These are phyloP conservation scores for Mycena floridula DNA, from an alignment of 768 basidiomycete species.

Conservation along the genomic window DNA sequence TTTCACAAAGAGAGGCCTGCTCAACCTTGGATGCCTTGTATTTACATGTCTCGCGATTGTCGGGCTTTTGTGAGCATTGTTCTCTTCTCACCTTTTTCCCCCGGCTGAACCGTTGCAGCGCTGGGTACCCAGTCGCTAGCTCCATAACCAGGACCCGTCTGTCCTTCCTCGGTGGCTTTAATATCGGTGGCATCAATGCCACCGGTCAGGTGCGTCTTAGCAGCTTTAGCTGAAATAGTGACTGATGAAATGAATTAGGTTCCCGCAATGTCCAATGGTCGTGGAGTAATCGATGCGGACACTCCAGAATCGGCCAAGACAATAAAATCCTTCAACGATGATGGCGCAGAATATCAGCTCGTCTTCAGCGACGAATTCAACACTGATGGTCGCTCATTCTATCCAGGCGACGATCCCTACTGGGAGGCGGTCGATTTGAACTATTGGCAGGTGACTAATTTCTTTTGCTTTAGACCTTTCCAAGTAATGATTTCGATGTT, in stretches of 20 bases:
- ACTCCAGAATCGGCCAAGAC: no score
- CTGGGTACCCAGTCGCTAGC: slow-evolving; percentile 26
- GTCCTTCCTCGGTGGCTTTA: slow-evolving; percentile 28
- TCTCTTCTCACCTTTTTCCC: not conserved
- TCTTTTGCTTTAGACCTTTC: no score
- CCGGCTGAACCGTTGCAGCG: slow-evolving; percentile 13
- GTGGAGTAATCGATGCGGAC: no score
- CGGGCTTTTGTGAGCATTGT: slow-evolving; percentile 5
- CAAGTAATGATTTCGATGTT: no score
- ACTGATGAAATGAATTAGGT: slow-evolving; percentile 46
- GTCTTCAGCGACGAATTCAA: no score
- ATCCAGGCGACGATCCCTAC: no score
- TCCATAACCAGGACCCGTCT: slow-evolving; percentile 19
- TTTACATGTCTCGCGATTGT: slow-evolving; percentile 23
- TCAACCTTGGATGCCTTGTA: slow-evolving; percentile 40
- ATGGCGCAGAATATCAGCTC: slow-evolving; percentile 32
- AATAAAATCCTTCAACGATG: slow-evolving; percentile 11
- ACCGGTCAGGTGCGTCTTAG: not conserved
- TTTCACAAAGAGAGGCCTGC: slow-evolving; percentile 38
- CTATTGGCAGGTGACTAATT: slow-evolving; percentile 1
- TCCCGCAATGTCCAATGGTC: slow-evolving; percentile 1
- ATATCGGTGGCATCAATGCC: slow-evolving; percentile 43
- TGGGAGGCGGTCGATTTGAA: no score
- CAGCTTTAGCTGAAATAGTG: slow-evolving; percentile 7
- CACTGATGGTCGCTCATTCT: slow-evolving; percentile 29